A percentile compares a stretch with the other conserved stretches of the same genome.
Conservation (phyloP, 2,329 filamentous ascomycete genomes). For the Pseudogymnoascus sp. region DNA sequence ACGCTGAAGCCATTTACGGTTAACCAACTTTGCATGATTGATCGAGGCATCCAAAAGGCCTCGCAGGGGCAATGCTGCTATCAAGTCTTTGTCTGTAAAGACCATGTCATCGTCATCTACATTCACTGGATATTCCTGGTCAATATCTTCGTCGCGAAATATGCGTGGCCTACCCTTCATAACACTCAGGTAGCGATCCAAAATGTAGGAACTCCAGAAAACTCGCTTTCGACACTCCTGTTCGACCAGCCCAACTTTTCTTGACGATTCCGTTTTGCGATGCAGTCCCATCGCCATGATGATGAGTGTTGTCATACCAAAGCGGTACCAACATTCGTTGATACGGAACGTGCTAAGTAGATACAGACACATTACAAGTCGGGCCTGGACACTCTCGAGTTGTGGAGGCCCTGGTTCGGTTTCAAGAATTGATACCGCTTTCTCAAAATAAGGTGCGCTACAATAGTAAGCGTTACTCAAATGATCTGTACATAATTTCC, state of each 20-base stretch:
- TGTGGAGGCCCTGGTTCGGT: conserved; percentile 46
- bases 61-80: conserved; percentile 25
- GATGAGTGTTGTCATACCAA: conserved; percentile 50
- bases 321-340: conserved; percentile 55
- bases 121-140: conserved; percentile 49
- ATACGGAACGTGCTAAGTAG: conserved; percentile 51
- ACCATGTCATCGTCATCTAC: conserved; percentile 52
- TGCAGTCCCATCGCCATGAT: conserved; percentile 41
- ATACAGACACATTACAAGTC: conserved; percentile 51
- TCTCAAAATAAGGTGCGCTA: neutral
- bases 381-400: conserved; percentile 50
- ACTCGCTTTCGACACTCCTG: conserved; percentile 48
- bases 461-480: neutral
- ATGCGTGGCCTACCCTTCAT: conserved; percentile 54
- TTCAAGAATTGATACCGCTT: conserved; percentile 30
- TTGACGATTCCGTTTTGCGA: conserved; percentile 24
- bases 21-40: conserved; percentile 23
- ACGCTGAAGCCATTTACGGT: neutral
- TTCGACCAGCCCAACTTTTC: conserved; percentile 17
- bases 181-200: conserved; percentile 58
- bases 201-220: conserved; percentile 57
- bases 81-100: neutral
- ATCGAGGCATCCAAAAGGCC: conserved; percentile 26
- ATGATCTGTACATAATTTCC: neutral
- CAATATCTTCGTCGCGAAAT: conserved; percentile 57